Evolutionary conservation across 345 rosid genomes (phyloP), one percentile per base, ranked within the genome.

Genomic region (Bruguiera gymnorhiza): DNA sequence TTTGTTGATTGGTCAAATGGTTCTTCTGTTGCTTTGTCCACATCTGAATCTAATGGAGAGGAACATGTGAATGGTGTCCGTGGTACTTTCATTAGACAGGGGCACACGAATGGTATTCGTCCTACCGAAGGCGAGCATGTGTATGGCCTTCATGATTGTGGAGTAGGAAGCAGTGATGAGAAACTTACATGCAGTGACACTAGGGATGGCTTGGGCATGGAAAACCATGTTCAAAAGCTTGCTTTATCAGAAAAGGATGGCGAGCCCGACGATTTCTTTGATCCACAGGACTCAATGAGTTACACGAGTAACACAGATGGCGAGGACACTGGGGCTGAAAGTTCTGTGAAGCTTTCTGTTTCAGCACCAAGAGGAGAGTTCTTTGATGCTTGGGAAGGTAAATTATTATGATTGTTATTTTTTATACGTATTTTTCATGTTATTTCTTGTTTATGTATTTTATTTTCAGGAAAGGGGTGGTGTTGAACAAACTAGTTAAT

Each of bases 311-410:
- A 67, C 73, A 80, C 86, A 18, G 90, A 86, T 36, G 78, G 43
- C 24, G 89, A 85, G 63, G 93, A 83, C 58, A 26, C 53, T 67
- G 82, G 76, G 15, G 69, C 83, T 8, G 90, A 66, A 81, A 77
- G 80, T 73, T 76, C 83, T 55, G 64, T 65, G 34, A 80, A 70
- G 69, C 31, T 74, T 60, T n/a, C 80, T 66, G 58, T 69, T 48
- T 21, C 72, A 67, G 73, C 87, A 27, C 79, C 83, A 26, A 60
- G 34, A 37, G 87, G 86, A 67, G 93, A 89, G 74, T 93, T 89
- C 65, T 89, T 67, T 73, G 98, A 93, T 84, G 96, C 96, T 71
- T 81, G 83, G 74, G 98, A 90, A 69, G 98, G 98, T 93, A 90
- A 48, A 72, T 74, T 29, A 61, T 67, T 55, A 1, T 51, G 9